phyloP scores from a whole-genome alignment of 305 asterid genomes.

The Fraxinus paxiana region DNA sequence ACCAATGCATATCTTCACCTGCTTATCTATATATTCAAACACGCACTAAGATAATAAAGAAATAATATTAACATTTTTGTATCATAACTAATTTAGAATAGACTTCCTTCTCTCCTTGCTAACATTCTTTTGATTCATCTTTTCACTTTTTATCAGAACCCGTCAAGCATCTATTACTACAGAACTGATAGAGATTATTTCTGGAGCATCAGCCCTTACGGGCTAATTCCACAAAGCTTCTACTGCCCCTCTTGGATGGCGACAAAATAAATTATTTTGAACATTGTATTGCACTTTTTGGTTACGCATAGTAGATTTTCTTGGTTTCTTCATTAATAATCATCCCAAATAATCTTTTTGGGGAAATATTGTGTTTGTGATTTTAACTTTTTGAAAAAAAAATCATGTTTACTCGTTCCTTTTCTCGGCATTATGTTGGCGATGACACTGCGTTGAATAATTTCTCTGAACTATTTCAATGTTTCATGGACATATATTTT shows the following conservation, averaged over 20 bases:
- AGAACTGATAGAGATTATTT: conserved; percentile 81
- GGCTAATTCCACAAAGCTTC: conserved; percentile 37
- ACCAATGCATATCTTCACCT: too few species aligned
- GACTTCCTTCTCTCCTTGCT: not conserved
- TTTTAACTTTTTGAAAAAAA: too few species aligned
- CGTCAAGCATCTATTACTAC: conserved; percentile 99
- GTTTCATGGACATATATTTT: too few species aligned
- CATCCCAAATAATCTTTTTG: too few species aligned
- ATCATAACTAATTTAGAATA: not conserved
- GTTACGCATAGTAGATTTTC: conserved; percentile 1
- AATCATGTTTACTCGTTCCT: too few species aligned
- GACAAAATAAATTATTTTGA: conserved; percentile 36
- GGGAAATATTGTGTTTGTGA: too few species aligned
- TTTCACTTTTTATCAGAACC: conserved; percentile 48
- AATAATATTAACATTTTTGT: too few species aligned
- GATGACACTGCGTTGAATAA: too few species aligned
- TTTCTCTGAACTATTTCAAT: too few species aligned
- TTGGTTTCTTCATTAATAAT: conserved; percentile 32
- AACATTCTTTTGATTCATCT: not conserved
- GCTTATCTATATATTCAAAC: too few species aligned
- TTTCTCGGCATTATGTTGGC: too few species aligned
- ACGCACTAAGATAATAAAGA: too few species aligned
- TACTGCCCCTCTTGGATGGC: conserved; percentile 17
- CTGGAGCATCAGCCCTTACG: conserved; percentile 90
- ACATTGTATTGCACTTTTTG: conserved; percentile 16